These are phyloP conservation scores for Picea mariana DNA, from an alignment of 83 land plant species.

Conservation along the genomic window DNA sequence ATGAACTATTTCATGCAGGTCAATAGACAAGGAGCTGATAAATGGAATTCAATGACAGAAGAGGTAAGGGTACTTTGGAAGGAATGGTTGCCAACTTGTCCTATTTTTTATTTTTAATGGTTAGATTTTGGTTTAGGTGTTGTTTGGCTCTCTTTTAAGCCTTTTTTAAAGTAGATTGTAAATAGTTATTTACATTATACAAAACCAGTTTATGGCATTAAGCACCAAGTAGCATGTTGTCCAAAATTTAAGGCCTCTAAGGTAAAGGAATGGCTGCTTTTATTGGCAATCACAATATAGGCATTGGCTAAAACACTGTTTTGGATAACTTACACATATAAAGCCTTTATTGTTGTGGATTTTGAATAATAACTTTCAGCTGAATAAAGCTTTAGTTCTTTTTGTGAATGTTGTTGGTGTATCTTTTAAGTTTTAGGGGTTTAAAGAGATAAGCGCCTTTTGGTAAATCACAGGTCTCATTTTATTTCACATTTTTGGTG, in stretches of 20 bases:
- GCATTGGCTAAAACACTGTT: too few species aligned
- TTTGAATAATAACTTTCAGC: not conserved
- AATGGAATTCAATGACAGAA: slow-evolving; percentile 1
- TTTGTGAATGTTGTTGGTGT: not conserved
- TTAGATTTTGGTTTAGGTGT: not conserved
- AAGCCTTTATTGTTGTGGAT: too few species aligned
- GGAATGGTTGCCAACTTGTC: not conserved
- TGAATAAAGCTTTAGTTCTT: not conserved
- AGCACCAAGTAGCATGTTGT: too few species aligned
- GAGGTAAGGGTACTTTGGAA: not conserved
- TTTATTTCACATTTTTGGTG: not conserved
- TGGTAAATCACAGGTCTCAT: not conserved
- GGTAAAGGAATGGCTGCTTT: too few species aligned
- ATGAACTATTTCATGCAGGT: not conserved
- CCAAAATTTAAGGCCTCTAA: too few species aligned
- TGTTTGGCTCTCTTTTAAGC: not conserved
- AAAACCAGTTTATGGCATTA: too few species aligned
- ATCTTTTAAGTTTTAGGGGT: not conserved
- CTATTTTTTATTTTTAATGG: not conserved
- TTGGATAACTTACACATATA: not conserved
- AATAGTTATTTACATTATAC: too few species aligned
- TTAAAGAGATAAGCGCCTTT: not conserved
- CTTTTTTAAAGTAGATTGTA: not conserved
- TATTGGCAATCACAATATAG: too few species aligned
- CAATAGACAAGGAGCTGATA: not conserved